These are phyloP conservation scores for Alloteropsis angusta DNA, from an alignment of 202 grass and related monocot genomes.

Conservation along the genomic window DNA sequence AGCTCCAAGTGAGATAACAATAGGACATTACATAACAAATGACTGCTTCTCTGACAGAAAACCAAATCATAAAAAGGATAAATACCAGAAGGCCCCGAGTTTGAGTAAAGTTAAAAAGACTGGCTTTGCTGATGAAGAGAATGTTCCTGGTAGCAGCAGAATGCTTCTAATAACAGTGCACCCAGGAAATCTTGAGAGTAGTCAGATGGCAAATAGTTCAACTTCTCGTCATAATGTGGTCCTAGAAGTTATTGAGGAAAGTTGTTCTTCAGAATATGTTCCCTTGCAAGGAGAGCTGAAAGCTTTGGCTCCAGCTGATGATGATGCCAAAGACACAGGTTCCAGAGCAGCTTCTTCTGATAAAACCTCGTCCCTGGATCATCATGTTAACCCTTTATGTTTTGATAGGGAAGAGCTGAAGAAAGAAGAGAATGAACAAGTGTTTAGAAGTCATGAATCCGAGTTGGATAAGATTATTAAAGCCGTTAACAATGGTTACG, in stretches of 20 bases:
- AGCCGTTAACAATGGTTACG: slow-evolving; percentile 16
- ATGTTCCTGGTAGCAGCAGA: not conserved
- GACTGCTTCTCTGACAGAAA: not conserved
- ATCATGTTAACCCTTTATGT: not conserved
- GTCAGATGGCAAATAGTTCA: slow-evolving; percentile 13
- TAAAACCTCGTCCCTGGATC: not conserved
- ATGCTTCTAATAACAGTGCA: not conserved
- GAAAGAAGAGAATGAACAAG: not conserved
- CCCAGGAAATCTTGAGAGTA: not conserved
- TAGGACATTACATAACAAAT: slow-evolving; percentile 23
- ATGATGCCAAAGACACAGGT: not conserved
- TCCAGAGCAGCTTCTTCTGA: not conserved
- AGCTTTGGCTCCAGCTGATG: not conserved
- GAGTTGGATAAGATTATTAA: slow-evolving; percentile 25
- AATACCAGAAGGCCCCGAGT: not conserved
- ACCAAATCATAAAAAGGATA: slow-evolving; percentile 1
- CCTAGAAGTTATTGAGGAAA: not conserved
- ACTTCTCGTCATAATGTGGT: not conserved
- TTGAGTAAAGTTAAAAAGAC: not conserved
- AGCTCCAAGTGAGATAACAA: not conserved
- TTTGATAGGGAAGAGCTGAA: not conserved
- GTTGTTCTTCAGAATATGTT: not conserved
- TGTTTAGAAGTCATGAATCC: not conserved
- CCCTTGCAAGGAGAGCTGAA: not conserved
- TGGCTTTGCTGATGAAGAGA: not conserved